Evolutionary conservation across 306 rosid genomes (phyloP).

Genomic region (Inga leiocalycina): DNA sequence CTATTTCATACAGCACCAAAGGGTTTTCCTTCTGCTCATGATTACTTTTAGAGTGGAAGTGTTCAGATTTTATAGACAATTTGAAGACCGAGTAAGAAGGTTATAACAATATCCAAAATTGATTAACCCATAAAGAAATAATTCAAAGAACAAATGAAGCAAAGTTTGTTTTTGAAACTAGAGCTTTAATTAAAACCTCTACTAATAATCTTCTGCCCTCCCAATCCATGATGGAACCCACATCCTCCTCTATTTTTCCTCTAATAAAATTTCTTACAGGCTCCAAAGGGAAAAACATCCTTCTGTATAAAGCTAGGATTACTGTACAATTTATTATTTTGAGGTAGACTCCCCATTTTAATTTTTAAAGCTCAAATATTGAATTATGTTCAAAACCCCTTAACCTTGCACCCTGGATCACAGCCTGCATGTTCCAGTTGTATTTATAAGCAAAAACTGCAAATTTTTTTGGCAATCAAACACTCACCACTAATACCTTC

Average conservation of each 20-base stretch:
- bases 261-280: not conserved
- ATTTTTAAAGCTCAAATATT: not conserved
- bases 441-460: not conserved
- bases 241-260: conserved; percentile 16
- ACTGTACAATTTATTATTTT: not conserved
- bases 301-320: not conserved
- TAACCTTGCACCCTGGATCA: not conserved
- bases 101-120: not conserved
- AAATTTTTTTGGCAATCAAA: not conserved
- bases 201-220: not conserved
- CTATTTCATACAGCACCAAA: conserved; percentile 5
- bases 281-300: not conserved
- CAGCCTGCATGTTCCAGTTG: not conserved
- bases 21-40: not conserved
- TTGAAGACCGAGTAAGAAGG: conserved; percentile 17
- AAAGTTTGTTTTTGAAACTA: not conserved
- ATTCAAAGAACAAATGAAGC: not conserved
- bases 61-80: not conserved
- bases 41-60: not conserved
- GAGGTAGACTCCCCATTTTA: not conserved
- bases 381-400: not conserved
- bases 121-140: not conserved
- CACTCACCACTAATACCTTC: not conserved
- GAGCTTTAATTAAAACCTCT: not conserved
- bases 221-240: conserved; percentile 2